phyloP scores from a whole-genome alignment of 2,329 filamentous ascomycete species.

The Talaromyces piceae region DNA sequence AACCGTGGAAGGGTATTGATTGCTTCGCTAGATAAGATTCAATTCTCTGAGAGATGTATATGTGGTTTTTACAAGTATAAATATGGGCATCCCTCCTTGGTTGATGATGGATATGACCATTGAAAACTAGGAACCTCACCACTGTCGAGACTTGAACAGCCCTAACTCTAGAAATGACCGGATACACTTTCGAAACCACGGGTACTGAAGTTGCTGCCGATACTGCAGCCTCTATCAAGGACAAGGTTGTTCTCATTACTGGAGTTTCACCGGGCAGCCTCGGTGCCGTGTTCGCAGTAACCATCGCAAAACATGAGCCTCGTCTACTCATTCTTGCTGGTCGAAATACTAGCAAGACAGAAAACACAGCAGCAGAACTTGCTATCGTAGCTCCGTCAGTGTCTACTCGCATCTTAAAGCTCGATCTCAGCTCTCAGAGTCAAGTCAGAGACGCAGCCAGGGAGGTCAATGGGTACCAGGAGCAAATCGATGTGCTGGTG shows the following conservation, averaged over 20 bases:
- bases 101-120: no score
- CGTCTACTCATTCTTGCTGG: slow-evolving; percentile 33
- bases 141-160: neutral
- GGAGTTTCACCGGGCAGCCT: slow-evolving; percentile 33
- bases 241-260: slow-evolving; percentile 34
- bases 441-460: slow-evolving; percentile 26
- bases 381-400: slow-evolving; percentile 14
- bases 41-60: neutral
- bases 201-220: slow-evolving; percentile 16
- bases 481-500: slow-evolving; percentile 34
- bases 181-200: slow-evolving; percentile 10
- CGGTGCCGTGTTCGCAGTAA: slow-evolving; percentile 28
- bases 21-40: no score
- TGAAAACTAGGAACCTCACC: neutral
- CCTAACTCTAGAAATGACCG: neutral
- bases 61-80: neutral
- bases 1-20: no score
- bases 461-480: slow-evolving; percentile 20
- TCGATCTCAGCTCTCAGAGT: slow-evolving; percentile 28
- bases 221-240: slow-evolving; percentile 16
- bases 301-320: slow-evolving; percentile 28
- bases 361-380: slow-evolving; percentile 22
- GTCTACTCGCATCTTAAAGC: slow-evolving; percentile 18
- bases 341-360: slow-evolving; percentile 27
- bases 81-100: neutral